These are phyloP conservation scores for Multifurca ochricompacta DNA, from an alignment of 768 basidiomycete genomes.

Conservation along the genomic window DNA sequence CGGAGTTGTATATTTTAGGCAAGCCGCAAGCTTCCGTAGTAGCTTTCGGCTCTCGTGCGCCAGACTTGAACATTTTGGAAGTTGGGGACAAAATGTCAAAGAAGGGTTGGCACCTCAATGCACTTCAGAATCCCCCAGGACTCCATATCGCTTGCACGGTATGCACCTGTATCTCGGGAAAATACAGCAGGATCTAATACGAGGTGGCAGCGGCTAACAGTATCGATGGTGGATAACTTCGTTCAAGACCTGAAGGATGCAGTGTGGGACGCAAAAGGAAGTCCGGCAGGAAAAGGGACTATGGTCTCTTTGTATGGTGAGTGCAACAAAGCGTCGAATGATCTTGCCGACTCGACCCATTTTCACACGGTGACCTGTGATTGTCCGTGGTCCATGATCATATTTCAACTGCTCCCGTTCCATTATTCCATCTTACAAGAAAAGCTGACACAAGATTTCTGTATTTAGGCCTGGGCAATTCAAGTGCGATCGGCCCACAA, in stretches of 20 bases:
- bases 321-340: slow-evolving; percentile 22
- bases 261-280: slow-evolving; percentile 59
- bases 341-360: not conserved
- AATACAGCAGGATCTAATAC: not conserved
- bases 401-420: not conserved
- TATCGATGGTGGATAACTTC: slow-evolving; percentile 66
- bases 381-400: not conserved
- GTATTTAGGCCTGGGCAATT: slow-evolving; percentile 18
- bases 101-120: slow-evolving; percentile 90
- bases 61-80: slow-evolving; percentile 64
- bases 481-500: slow-evolving; percentile 20
- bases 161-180: slow-evolving; percentile 24
- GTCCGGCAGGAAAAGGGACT: slow-evolving; percentile 64
- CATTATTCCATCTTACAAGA: not conserved
- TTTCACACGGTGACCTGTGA: not conserved
- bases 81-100: slow-evolving; percentile 86
- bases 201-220: slow-evolving; percentile 60
- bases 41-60: slow-evolving; percentile 60
- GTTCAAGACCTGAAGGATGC: slow-evolving; percentile 77
- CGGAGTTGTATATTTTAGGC: slow-evolving; percentile 83
- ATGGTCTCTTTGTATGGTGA: slow-evolving; percentile 91
- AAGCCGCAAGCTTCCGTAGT: slow-evolving; percentile 86
- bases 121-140: slow-evolving; percentile 65
- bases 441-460: not conserved
- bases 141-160: slow-evolving; percentile 95